Base-by-base conservation (phyloP, 2,329 filamentous ascomycete species). In the Alternaria consortialis region DNA sequence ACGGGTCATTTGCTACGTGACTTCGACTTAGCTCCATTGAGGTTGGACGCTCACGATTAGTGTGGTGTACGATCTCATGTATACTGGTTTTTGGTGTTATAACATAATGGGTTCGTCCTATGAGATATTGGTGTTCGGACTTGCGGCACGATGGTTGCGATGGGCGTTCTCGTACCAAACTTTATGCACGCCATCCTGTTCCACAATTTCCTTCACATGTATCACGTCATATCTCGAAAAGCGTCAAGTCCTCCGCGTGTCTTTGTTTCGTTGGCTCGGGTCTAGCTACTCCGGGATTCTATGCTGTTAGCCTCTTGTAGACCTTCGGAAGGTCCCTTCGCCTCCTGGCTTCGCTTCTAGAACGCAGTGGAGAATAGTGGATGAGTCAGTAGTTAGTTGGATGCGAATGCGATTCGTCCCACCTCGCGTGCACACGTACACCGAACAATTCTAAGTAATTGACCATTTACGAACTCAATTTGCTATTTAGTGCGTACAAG, bases 51-150 rank as follows among this genome's bases (percentile, higher is more conserved):
- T 32, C 31, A 57, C 36, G 20, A 55, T 42, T 40, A 63, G 56
- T 44, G 50, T 56, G 46, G 34, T 60, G 56, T 63, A 58, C 57
- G 62, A 51, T 64, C 58, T 67, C 60, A 68, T 62, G 57, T 64
- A 50, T 64, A 57, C 58, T 50, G 44, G 53, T 65, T 63, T 64
- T 54, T 46, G 63, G 66, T 56, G 60, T 65, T 69, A 53, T 50
- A 42, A 63, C 43, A 61, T 63, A 66, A 46, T 60, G 58, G 55
- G 40, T 53, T 39, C 15, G 47, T 39, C 50, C 32, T 46, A 39
- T 43, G 12, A 56, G 46, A 56, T 34, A 53, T 58, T 65, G 55
- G 62, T 43, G 29, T n/a, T 56, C 56, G 60, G 64, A 55, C 53
- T 60, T 53, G 36, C 62, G 62, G 64, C 64, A 53, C 59, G 62